Base-by-base conservation (phyloP, 805 yeast genomes). In the Saccharomycopsis oosterbeekiorum region DNA sequence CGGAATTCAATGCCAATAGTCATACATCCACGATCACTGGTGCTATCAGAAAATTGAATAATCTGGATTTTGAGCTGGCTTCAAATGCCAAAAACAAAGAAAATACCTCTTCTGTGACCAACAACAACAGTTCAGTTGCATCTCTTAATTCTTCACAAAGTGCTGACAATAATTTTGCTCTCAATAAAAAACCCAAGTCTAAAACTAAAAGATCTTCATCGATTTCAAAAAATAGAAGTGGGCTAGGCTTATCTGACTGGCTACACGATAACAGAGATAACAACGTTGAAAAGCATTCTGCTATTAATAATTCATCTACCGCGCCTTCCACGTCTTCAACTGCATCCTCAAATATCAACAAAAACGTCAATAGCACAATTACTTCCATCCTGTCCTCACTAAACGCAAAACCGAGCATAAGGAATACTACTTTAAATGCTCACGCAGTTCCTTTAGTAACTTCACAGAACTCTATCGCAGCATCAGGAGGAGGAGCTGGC, bases 311-410 rank as follows among this genome's bases (percentile, higher is more conserved):
- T 41, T 39, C 36, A 24, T 55, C 19, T 17, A 39, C 40, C 3
- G 56, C 39, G 11, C 19, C 10, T 34, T 36, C 59, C 12, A 24
- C 59, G 8, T 50, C 42, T 47, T 57, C 51, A 21, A 43, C 29
- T 37, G 15, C 50, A 17, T 43, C 55, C 1, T 62, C 68, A 1
- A 60, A 60, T 17, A 59, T 66, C 3, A 67, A 64, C 14, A 57
- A 61, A 36, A 19, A 10, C 55, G 29, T n/a, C 34, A 47, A 50
- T 19, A 21, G 15, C 2, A 36, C 41, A 57, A 66, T 9, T 47
- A 26, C 64, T 5, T 63, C 64, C 15, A 64, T 65, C 19, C 63
- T 61, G 15, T 60, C 66, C 19, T 61, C 62, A 8, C 56, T 41
- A 21, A 56, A 47, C 10, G 14, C n/a, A 5, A 47, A 47, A 47